Conservation (phyloP, 768 basidiomycete species). For the Rhizopogon sp. region DNA sequence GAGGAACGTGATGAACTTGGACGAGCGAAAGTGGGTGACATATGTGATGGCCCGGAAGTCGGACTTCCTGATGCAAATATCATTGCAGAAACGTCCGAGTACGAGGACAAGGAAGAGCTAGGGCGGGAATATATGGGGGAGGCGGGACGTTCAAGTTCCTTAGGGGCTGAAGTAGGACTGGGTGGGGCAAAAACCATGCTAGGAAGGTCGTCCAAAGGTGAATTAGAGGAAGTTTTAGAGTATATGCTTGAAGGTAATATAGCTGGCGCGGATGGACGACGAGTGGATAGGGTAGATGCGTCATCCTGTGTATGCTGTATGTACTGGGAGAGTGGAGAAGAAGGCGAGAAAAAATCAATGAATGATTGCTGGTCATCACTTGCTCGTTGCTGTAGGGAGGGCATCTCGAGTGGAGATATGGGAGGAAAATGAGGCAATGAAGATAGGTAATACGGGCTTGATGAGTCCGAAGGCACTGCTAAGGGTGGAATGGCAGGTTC, state of each 20-base stretch:
- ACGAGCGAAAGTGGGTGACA: constrained; percentile 8
- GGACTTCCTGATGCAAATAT: constrained; percentile 24
- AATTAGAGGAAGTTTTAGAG: constrained; percentile 9
- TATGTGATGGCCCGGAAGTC: constrained; percentile 6
- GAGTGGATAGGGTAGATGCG: constrained; percentile 1
- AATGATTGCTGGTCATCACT: constrained; percentile 40
- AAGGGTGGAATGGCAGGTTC: constrained; percentile 21
- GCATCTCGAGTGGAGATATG: constrained; percentile 14
- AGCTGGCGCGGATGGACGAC: constrained; percentile 8
- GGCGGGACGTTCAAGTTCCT: neutral
- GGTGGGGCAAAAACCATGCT: constrained; percentile 29
- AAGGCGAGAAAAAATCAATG: constrained; percentile 39
- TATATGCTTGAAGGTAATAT: constrained; percentile 16
- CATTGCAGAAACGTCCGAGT: constrained; percentile 22
- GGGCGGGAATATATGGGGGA: constrained; percentile 9
- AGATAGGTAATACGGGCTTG: constrained; percentile 35
- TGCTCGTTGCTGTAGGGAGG: constrained; percentile 10
- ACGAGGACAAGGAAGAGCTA: constrained; percentile 9
- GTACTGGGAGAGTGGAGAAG: neutral
- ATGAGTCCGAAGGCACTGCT: constrained; percentile 31
- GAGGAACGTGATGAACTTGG: constrained; percentile 20
- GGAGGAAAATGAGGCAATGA: constrained; percentile 22
- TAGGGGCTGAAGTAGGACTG: constrained; percentile 13
- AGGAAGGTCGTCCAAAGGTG: constrained; percentile 20
- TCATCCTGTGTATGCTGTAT: constrained; percentile 2